Base-by-base conservation (phyloP, 768 basidiomycete genomes). In the Leccinum arenicola region DNA sequence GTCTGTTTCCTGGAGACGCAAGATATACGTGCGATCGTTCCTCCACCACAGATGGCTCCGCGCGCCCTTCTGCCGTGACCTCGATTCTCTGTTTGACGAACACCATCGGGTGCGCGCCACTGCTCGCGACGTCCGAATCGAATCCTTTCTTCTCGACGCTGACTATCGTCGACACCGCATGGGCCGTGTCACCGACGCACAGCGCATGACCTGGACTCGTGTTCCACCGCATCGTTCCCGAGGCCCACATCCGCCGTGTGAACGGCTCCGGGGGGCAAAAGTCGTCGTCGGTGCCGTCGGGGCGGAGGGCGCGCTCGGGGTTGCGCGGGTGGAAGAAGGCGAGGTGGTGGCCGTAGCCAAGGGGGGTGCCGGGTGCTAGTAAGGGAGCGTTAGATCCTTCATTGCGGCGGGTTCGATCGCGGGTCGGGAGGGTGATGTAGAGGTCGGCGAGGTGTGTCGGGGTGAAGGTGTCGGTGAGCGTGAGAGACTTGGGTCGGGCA, bases 181-280 rank as follows among this genome's bases (percentile, higher is more conserved):
- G 75, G 0, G 83, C 84, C 50, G 66, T 77, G 50, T 79, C 75
- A 11, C 88, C 89, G 33, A 86, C 76, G 47, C 77, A 63, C 60
- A 92, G 69, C 1, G 81, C 80, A 36, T 73, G 70, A 31, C 68
- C 57, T 10, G 49, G 45, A 55, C 50, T 72, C 62, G 50, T 31
- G 64, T 84, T 78, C 88, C 88, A 92, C 27, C 72, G 75, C 69
- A 91, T 84, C 64, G 73, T 80, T 3, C 89, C 90, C 21, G 86
- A 81, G 3, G 87, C 88, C 89, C 89, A 92, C 90, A 91, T 92
- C n/a, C 89, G 77, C 57, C 85, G 79, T 27, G 84, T 82, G 73
- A 89, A 91, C 3, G 89, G 89, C 52, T 80, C 75, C 0, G 89
- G 89, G 2, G 89, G 88, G 63, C 85, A 85, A 54, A 89, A 85